Conservation (phyloP, 192 early-diverging fungal genomes). For the Coemansia sp. region DNA sequence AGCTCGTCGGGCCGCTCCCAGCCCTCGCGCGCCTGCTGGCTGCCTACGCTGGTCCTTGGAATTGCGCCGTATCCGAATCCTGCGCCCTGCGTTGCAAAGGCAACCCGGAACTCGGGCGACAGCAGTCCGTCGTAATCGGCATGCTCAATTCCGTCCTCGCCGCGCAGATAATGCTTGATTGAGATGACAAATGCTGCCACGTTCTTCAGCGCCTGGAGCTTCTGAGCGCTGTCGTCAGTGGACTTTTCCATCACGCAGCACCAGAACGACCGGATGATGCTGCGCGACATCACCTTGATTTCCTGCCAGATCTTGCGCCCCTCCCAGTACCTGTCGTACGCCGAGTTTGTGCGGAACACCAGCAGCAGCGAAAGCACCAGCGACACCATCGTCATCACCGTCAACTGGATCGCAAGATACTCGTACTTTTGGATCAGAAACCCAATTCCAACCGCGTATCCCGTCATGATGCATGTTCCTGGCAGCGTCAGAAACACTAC, state of each 20-base stretch:
- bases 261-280: constrained; percentile 79
- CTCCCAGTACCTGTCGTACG: constrained; percentile 85
- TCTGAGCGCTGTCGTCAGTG: constrained; percentile 49
- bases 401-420: constrained; percentile 33
- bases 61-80: constrained; percentile 41
- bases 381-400: constrained; percentile 53
- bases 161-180: constrained; percentile 82
- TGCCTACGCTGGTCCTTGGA: constrained; percentile 10
- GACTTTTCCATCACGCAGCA: constrained; percentile 60
- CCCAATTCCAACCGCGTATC: constrained; percentile 51
- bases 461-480: constrained; percentile 40
- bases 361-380: constrained; percentile 58
- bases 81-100: constrained; percentile 32
- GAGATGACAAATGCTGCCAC: constrained; percentile 77
- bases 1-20: constrained; percentile 33
- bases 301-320: constrained; percentile 81
- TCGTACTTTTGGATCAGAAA: constrained; percentile 37
- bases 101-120: constrained; percentile 49
- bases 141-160: constrained; percentile 67
- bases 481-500: constrained; percentile 50
- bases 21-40: constrained; percentile 34
- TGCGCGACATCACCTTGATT: constrained; percentile 68
- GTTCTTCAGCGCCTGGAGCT: constrained; percentile 75
- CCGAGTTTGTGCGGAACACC: constrained; percentile 60
- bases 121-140: constrained; percentile 68